These are phyloP conservation scores for Suillus subaureus DNA, from an alignment of 768 basidiomycete genomes.

Conservation along the genomic window DNA sequence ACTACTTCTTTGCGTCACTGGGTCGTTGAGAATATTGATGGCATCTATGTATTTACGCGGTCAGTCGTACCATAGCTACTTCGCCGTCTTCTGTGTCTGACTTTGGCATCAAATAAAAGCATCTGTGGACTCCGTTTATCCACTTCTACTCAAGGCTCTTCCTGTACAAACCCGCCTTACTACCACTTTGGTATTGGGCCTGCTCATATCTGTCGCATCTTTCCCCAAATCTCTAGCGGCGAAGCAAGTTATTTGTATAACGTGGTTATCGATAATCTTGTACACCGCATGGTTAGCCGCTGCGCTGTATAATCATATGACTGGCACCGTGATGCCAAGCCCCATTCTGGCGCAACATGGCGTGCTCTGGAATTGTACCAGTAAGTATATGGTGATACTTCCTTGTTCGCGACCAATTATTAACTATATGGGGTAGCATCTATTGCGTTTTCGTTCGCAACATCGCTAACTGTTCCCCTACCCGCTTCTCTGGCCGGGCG, in stretches of 20 bases:
- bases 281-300: slow-evolving; percentile 65
- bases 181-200: slow-evolving; percentile 43
- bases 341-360: slow-evolving; percentile 45
- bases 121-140: slow-evolving; percentile 53
- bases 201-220: slow-evolving; percentile 52
- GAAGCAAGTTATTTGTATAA: slow-evolving; percentile 54
- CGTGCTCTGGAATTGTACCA: slow-evolving; percentile 62
- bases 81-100: slow-evolving; percentile 15
- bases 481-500: slow-evolving; percentile 59
- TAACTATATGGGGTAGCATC: slow-evolving; percentile 43
- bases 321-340: slow-evolving; percentile 42
- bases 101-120: slow-evolving; percentile 38
- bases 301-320: slow-evolving; percentile 52
- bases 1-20: slow-evolving; percentile 47
- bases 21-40: slow-evolving; percentile 49
- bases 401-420: slow-evolving; percentile 11
- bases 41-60: slow-evolving; percentile 67
- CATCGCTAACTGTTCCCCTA: slow-evolving; percentile 64
- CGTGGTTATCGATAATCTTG: slow-evolving; percentile 58
- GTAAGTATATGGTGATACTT: slow-evolving; percentile 41
- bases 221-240: slow-evolving; percentile 57
- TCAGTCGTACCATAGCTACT: slow-evolving; percentile 37
- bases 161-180: slow-evolving; percentile 39
- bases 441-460: slow-evolving; percentile 65
- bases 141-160: slow-evolving; percentile 44